Evolutionary conservation across 2,329 filamentous ascomycete genomes (phyloP), one percentile per base, ranked within the genome.

Genomic region (Fonsecaea erecta): DNA sequence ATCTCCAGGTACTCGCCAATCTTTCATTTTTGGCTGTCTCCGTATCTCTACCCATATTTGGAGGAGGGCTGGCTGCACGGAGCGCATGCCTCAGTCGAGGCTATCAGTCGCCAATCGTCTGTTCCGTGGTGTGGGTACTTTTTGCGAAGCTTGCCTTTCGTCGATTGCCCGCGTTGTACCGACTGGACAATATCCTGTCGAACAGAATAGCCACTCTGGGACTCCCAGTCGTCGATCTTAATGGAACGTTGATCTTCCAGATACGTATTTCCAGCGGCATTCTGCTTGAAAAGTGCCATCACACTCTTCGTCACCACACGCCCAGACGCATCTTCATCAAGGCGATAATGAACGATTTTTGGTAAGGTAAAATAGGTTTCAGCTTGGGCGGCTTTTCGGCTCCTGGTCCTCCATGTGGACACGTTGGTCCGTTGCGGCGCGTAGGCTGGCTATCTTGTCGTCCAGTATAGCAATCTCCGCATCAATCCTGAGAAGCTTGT

Each of bases 381-480:
- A 60, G 43, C 43, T 37, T 3, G 57, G 43, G 40, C 46, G 43
- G 28, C 8, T 51, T 35, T 24, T 34, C n/a, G 3, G 18, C 26
- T 46, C 11, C 18, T 35, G 18, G 26, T 51, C 16, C 30, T 53
- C 14, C 8, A 3, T 5, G 24, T 32, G 52, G 5, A 37, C 26
- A n/a, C 62, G 37, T 52, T 66, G 51, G 28, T 60, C 21, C 43
- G 48, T 61, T 46, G 65, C 56, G n/a, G 62, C 52, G 34, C 54
- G 56, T 5, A 70, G 58, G 8, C 78, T 81, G 54, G 82, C 84
- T 70, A 95, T 91, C 73, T 86, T 87, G 60, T 94, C 91, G 72
- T 95, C 90, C 37, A 94, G 82, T 4, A 95, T 76, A 0, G 90
- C 88, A 75, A 95, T 92, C 67, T 94, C 90, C 0, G 86, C 90